Conservation (phyloP, 1,284 basidiomycete genomes). For the Sporisorium iseilematis-ciliati region DNA sequence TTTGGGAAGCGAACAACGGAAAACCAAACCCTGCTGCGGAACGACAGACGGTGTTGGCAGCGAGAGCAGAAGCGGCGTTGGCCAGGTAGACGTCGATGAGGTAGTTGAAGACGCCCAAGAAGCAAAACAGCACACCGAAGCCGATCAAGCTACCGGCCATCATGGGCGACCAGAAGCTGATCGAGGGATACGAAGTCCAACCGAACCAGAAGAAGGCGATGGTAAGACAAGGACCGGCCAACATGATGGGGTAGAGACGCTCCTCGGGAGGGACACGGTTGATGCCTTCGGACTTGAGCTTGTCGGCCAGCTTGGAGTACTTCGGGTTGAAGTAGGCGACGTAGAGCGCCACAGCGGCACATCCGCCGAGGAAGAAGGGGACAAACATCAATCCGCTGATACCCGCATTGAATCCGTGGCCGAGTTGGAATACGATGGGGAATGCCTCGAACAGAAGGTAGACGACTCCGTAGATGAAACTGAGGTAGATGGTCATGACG, state of each 20-base stretch:
- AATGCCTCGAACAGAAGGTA: constrained; percentile 67
- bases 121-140: constrained; percentile 74
- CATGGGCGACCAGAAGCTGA: constrained; percentile 72
- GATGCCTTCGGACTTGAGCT: constrained; percentile 46
- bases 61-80: constrained; percentile 73
- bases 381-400: constrained; percentile 68
- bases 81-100: constrained; percentile 74
- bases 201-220: constrained; percentile 71
- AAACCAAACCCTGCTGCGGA: constrained; percentile 75
- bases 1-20: constrained; percentile 73
- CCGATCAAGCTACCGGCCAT: constrained; percentile 72
- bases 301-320: constrained; percentile 51
- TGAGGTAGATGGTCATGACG: constrained; percentile 79
- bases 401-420: constrained; percentile 65
- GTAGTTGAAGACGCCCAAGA: constrained; percentile 72
- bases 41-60: constrained; percentile 78
- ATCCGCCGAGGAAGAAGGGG: constrained; percentile 65
- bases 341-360: constrained; percentile 46
- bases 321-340: constrained; percentile 57
- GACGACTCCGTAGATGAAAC: constrained; percentile 77
- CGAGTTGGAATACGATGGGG: constrained; percentile 66
- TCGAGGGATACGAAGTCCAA: constrained; percentile 56
- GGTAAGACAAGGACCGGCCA: constrained; percentile 69
- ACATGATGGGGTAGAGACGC: constrained; percentile 60
- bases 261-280: constrained; percentile 65